Percentiles rank a stretch among this genome's conserved stretches.
Conservation (phyloP, 305 asterid genomes). For the Fraxinus paxiana region DNA sequence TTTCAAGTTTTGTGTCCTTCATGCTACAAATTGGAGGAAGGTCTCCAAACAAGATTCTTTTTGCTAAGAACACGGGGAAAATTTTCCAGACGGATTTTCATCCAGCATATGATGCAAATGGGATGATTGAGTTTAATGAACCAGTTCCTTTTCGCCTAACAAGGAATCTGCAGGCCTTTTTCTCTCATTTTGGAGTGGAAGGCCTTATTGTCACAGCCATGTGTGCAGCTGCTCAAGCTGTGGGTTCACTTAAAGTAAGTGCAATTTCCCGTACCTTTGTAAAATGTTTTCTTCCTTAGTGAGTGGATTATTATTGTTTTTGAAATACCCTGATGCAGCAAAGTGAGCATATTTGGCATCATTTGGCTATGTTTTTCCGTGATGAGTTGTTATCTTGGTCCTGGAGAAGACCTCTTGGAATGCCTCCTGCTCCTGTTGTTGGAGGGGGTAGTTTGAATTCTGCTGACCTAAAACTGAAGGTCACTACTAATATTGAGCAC, state of each 20-base stretch:
- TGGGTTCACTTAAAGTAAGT: conserved; percentile 88
- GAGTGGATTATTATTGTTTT: conserved; percentile 11
- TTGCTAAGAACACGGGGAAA: conserved; percentile 96
- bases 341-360: conserved; percentile 94
- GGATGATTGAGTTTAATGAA: conserved; percentile 93
- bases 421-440: conserved; percentile 66
- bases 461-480: conserved; percentile 76
- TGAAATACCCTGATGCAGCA: conserved; percentile 52
- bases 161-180: conserved; percentile 88
- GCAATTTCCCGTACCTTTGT: neutral
- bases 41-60: conserved; percentile 93
- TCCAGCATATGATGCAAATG: conserved; percentile 92
- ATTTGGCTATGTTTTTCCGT: conserved; percentile 96
- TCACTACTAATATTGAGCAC: conserved; percentile 72
- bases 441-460: conserved; percentile 76
- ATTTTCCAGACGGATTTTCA: conserved; percentile 98
- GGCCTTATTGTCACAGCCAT: conserved; percentile 91
- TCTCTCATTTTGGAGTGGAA: conserved; percentile 96
- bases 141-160: conserved; percentile 99
- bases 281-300: neutral
- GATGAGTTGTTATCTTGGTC: conserved; percentile 98
- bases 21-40: conserved; percentile 99
- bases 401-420: conserved; percentile 92
- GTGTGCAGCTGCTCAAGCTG: conserved; percentile 98
- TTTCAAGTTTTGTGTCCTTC: conserved; percentile 91